Conservation (phyloP, 169 alveolate species). For the Eimeria tenella region DNA sequence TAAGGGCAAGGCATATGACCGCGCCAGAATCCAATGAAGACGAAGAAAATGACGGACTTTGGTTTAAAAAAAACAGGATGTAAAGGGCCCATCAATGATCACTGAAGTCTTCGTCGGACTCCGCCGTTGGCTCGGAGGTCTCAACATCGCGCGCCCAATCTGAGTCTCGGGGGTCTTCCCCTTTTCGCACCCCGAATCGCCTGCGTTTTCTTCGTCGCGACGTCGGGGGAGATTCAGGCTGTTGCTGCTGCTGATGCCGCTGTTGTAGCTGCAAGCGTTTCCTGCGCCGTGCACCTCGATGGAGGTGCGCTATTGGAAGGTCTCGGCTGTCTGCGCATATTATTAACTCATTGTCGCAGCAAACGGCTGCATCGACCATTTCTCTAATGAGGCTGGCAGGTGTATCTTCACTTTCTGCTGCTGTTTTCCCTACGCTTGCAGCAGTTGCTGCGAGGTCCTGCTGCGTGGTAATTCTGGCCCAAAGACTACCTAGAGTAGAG, state of each 20-base stretch:
- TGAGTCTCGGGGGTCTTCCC: constrained; percentile 70
- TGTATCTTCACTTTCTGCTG: background rate
- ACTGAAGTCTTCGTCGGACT: constrained; percentile 52
- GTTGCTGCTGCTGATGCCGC: constrained; percentile 52
- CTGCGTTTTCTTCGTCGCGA: constrained; percentile 58
- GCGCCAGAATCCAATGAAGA: too few species aligned
- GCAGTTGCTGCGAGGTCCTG: background rate
- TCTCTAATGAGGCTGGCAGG: constrained; percentile 36
- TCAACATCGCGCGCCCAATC: constrained; percentile 65
- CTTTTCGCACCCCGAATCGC: constrained; percentile 58
- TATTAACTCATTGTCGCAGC: constrained; percentile 25
- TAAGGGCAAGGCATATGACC: too few species aligned
- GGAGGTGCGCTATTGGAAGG: background rate
- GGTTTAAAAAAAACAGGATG: too few species aligned
- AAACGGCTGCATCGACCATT: constrained; percentile 36
- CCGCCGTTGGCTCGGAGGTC: constrained; percentile 64
- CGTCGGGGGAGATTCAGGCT: constrained; percentile 20
- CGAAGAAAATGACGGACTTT: too few species aligned
- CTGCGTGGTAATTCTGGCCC: constrained; percentile 5
- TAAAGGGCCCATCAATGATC: background rate
- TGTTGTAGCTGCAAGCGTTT: constrained; percentile 25
- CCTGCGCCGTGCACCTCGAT: background rate
- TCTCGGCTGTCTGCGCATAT: background rate
- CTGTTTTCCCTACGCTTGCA: background rate
- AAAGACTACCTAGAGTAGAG: constrained; percentile 19